Conservation (phyloP, 2,329 filamentous ascomycete species). For the Microsporum audouinii region DNA sequence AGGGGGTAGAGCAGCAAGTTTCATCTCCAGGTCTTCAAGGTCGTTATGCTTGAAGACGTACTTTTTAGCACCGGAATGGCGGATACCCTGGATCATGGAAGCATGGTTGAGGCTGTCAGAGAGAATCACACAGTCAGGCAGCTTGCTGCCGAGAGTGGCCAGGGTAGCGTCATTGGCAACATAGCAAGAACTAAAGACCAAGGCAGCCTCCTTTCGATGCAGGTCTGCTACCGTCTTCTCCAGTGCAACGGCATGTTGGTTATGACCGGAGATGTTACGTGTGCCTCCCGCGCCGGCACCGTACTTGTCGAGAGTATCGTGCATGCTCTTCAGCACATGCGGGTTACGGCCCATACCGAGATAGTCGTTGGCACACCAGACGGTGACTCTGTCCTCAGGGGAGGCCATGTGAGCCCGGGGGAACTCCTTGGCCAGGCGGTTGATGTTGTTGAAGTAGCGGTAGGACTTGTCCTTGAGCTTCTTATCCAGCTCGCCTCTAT, state of each 20-base stretch:
- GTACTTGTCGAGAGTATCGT: conserved; percentile 86
- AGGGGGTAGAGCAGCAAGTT: conserved; percentile 74
- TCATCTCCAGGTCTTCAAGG: conserved; percentile 79
- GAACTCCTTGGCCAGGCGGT: conserved; percentile 90
- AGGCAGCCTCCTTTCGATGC: conserved; percentile 79
- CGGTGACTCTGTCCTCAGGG: conserved; percentile 75
- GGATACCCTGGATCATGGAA: conserved; percentile 98
- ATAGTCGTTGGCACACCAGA: conserved; percentile 99
- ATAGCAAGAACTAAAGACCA: conserved; percentile 96
- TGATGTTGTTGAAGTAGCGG: conserved; percentile 99
- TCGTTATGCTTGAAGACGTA: conserved; percentile 99
- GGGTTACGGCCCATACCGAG: conserved; percentile 93
- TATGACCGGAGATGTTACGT: conserved; percentile 95
- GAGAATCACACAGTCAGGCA: conserved; percentile 94
- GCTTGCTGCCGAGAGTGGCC: conserved; percentile 89
- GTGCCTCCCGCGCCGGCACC: conserved; percentile 92
- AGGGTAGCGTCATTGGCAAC: conserved; percentile 96
- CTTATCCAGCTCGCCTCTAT: conserved; percentile 79
- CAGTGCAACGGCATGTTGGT: conserved; percentile 78
- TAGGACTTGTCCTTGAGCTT: conserved; percentile 99
- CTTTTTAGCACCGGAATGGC: conserved; percentile 93
- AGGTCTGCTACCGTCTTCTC: conserved; percentile 75
- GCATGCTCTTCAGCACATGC: conserved; percentile 80
- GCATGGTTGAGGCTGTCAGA: conserved; percentile 96
- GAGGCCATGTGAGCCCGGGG: conserved; percentile 83